Conservation (phyloP, 495 filamentous ascomycete species). For the Lepidopterella palustris region DNA sequence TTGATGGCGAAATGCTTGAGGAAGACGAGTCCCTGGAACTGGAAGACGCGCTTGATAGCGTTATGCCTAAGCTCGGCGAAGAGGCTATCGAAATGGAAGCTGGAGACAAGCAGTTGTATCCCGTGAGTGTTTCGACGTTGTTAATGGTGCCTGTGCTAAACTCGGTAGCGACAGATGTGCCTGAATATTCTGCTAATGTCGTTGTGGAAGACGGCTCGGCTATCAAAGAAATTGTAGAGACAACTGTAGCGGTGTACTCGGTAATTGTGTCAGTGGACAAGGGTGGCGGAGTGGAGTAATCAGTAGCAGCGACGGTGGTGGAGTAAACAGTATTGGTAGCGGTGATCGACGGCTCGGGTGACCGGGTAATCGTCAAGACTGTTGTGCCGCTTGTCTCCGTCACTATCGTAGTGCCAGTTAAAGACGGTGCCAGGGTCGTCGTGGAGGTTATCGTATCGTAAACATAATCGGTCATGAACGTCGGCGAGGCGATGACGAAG, state of each 20-base stretch:
- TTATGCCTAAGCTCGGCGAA: too few relatives aligned
- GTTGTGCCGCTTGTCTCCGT: neutral
- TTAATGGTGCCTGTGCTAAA: neutral
- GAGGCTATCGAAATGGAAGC: too few relatives aligned
- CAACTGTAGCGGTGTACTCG: neutral
- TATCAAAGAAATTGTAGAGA: neutral
- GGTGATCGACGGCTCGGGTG: neutral
- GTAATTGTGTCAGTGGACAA: neutral
- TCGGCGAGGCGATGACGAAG: neutral
- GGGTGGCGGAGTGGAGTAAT: neutral
- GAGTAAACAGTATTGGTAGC: neutral
- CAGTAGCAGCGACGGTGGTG: neutral
- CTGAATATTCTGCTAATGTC: neutral
- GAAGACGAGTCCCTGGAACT: too few relatives aligned
- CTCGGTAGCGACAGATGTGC: neutral
- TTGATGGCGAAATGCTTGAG: too few relatives aligned
- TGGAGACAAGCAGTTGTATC: neutral
- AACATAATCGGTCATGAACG: neutral
- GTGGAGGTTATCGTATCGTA: neutral
- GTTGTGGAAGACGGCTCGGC: neutral
- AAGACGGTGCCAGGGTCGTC: neutral
- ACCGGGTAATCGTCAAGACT: neutral
- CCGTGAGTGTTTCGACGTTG: neutral
- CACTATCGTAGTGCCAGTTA: neutral
- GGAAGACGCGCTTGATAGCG: too few relatives aligned